phyloP scores from a whole-genome alignment of 371 early-diverging fungal species.

The Apophysomyces sp. region DNA sequence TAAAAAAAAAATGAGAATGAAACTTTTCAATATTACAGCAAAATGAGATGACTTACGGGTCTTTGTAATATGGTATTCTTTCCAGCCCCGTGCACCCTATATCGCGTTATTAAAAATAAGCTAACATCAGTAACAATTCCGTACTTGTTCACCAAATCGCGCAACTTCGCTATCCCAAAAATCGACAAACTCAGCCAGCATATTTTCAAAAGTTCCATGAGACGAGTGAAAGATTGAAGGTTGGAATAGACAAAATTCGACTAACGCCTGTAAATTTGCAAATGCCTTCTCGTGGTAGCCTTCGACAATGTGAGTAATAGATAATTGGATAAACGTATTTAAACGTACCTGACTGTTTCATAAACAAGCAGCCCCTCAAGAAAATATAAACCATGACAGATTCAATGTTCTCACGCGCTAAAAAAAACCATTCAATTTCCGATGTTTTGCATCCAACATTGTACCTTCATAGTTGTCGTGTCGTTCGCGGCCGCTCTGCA shows the following conservation, averaged over 20 bases:
- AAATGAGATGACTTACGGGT: conserved; percentile 17
- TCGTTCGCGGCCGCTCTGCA: conserved; percentile 7
- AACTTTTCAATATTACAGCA: not conserved
- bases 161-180: conserved; percentile 82
- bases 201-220: conserved; percentile 35
- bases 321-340: not conserved
- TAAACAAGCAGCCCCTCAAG: conserved; percentile 59
- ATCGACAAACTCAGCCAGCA: conserved; percentile 57
- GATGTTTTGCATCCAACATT: not conserved
- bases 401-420: conserved; percentile 52
- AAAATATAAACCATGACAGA: conserved; percentile 63
- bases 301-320: conserved; percentile 5
- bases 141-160: conserved; percentile 74
- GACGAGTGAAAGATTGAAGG: conserved; percentile 39
- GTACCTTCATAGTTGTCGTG: conserved; percentile 20
- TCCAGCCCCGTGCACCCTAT: conserved; percentile 63
- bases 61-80: conserved; percentile 20
- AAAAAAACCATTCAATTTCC: not conserved
- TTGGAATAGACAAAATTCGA: conserved; percentile 71
- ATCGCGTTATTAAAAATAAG: not conserved
- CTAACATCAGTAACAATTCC: not conserved
- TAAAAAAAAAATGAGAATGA: not conserved
- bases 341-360: conserved; percentile 63
- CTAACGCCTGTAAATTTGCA: conserved; percentile 65
- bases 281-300: conserved; percentile 76